Conservation (phyloP, 257 asterid species). For the Nemophila menziesii region DNA sequence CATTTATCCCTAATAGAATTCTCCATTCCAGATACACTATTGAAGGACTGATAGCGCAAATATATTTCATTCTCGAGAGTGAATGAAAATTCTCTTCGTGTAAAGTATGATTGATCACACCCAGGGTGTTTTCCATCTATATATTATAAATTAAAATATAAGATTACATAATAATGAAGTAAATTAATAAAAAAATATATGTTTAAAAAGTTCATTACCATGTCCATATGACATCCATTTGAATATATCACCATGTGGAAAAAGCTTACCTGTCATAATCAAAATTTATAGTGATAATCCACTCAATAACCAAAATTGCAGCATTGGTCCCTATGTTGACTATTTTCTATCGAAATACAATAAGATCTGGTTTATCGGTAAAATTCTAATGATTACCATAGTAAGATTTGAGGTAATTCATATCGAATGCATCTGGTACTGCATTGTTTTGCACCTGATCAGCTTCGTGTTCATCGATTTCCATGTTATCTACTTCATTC, state of each 20-base stretch:
- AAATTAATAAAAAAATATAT: background rate
- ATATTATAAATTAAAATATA: conserved; percentile 10
- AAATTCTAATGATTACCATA: conserved; percentile 32
- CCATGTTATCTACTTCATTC: conserved; percentile 44
- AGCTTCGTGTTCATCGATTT: conserved; percentile 37
- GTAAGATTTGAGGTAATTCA: conserved; percentile 57
- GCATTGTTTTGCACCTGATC: conserved; percentile 17
- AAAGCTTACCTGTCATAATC: conserved; percentile 53
- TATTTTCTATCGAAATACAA: no score
- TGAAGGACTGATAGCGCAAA: conserved; percentile 72
- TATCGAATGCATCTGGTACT: conserved; percentile 45
- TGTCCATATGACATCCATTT: conserved; percentile 91
- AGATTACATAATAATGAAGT: background rate
- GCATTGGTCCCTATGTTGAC: no score
- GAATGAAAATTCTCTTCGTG: conserved; percentile 83
- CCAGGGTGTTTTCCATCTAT: conserved; percentile 97
- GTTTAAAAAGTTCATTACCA: conserved; percentile 32
- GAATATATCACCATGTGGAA: conserved; percentile 66
- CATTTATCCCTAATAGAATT: conserved; percentile 64
- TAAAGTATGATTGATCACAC: conserved; percentile 78
- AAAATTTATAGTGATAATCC: conserved; percentile 8
- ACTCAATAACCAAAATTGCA: background rate
- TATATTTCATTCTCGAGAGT: conserved; percentile 73
- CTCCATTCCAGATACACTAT: conserved; percentile 42
- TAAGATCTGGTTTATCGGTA: background rate